phyloP scores from a whole-genome alignment of 192 early-diverging fungal species.

The Rhizophagus prolifer region DNA sequence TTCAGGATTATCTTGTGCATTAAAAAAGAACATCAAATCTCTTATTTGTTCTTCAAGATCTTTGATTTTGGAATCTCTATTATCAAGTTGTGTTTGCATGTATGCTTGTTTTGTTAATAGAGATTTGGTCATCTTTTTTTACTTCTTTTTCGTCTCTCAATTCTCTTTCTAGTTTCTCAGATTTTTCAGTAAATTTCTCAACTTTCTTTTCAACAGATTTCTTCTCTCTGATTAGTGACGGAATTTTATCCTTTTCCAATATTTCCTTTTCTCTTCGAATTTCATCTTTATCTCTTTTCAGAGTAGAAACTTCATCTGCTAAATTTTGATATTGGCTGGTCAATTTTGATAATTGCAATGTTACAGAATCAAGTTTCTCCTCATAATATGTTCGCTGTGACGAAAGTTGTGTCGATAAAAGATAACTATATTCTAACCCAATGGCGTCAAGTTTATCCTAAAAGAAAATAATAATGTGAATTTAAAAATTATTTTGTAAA shows the following conservation, averaged over 20 bases:
- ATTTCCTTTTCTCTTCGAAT: slow-evolving; percentile 25
- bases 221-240: slow-evolving; percentile 43
- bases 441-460: slow-evolving; percentile 76
- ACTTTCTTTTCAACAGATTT: slow-evolving; percentile 56
- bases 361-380: slow-evolving; percentile 54
- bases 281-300: slow-evolving; percentile 36
- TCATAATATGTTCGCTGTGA: slow-evolving; percentile 89
- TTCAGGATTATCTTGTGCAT: slow-evolving; percentile 59
- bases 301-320: slow-evolving; percentile 31
- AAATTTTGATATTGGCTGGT: slow-evolving; percentile 42
- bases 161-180: slow-evolving; percentile 53
- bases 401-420: slow-evolving; percentile 83
- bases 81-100: slow-evolving; percentile 53
- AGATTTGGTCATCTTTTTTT: slow-evolving; percentile 51
- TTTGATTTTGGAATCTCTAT: slow-evolving; percentile 56
- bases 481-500: not conserved
- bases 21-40: slow-evolving; percentile 89
- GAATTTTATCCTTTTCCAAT: slow-evolving; percentile 44
- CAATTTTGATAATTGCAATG: slow-evolving; percentile 51
- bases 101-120: slow-evolving; percentile 65
- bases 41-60: slow-evolving; percentile 84
- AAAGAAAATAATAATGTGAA: slow-evolving; percentile 12
- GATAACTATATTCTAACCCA: slow-evolving; percentile 76
- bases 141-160: slow-evolving; percentile 74
- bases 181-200: slow-evolving; percentile 57